These are phyloP conservation scores for Wickerhamomyces silvicola DNA, from an alignment of 805 yeast species.

Conservation along the genomic window DNA sequence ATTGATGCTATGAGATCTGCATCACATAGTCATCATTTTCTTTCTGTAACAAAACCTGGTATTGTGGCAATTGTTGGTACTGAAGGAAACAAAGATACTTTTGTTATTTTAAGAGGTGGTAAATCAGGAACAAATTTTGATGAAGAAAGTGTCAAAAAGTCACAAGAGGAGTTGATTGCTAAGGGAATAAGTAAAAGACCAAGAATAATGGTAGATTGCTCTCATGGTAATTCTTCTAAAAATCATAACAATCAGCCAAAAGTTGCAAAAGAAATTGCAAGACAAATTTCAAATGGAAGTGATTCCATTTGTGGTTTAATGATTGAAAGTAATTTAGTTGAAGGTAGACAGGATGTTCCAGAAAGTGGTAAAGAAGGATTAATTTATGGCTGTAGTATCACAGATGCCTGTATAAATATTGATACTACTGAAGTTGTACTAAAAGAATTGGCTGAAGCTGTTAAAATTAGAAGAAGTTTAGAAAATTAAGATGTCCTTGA, in stretches of 20 bases:
- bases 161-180: conserved; percentile 52
- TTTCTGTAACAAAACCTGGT: conserved; percentile 94
- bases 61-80: conserved; percentile 94
- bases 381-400: conserved; percentile 89
- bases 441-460: conserved; percentile 68
- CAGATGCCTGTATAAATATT: conserved; percentile 97
- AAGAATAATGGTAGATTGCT: conserved; percentile 93
- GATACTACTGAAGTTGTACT: conserved; percentile 74
- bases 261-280: conserved; percentile 72
- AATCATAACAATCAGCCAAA: conserved; percentile 90
- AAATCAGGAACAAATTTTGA: conserved; percentile 89
- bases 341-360: conserved; percentile 88
- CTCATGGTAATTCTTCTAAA: conserved; percentile 93
- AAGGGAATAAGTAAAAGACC: conserved; percentile 35
- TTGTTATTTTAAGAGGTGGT: conserved; percentile 93
- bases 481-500: no score
- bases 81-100: conserved; percentile 85
- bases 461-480: conserved; percentile 59
- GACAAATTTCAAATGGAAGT: conserved; percentile 74
- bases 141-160: conserved; percentile 59
- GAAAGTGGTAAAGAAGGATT: conserved; percentile 67
- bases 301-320: conserved; percentile 81
- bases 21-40: conserved; percentile 86
- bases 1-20: conserved; percentile 93
- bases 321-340: conserved; percentile 90